Base-by-base conservation (phyloP, 2,329 filamentous ascomycete species). In the Dendrostoma leiphaemia region DNA sequence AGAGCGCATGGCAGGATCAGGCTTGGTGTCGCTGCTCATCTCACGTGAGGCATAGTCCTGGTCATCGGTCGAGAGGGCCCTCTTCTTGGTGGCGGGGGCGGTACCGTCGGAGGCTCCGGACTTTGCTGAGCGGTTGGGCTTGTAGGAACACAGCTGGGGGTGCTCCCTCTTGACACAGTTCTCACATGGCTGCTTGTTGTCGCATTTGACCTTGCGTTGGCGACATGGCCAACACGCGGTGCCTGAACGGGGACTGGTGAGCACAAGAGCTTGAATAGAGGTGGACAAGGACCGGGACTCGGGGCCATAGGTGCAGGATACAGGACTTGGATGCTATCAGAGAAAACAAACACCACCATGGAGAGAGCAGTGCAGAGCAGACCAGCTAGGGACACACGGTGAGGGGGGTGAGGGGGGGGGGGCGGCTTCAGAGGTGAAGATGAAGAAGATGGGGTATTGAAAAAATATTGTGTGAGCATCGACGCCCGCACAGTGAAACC, bases 151-250 rank as follows among this genome's bases (percentile, higher is more conserved):
- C 48, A 87, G 72, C 67, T 81, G 77, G 2, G 83, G 77, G 61
- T 87, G 84, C 56, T 86, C 83, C 51, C 84, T 73, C 71, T 85
- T 86, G 63, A 85, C 78, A 63, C 84, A 87, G 65, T 87, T 87
- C 64, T 86, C 83, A 67, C 84, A 87, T 1, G 84, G 84, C 63
- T 84, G 79, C 66, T 85, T 83, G 67, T 86, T 86, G 71, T 86
- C 83, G 66, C 84, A 87, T 70, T 86, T 86, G 37, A 87, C 84
- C 69, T 87, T 86, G 60, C 84, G 77, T 67, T 86, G 84, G 43
- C 84, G 76, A 64, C 84, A 87, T 12, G 84, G 84, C 83, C 83
- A 87, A 63, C 84, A 87, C 4, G 82, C 82, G 38, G 82, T 85
- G 54, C 81, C 81, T 84, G 62, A 4, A 15, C 52, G 59, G 19